A percentile compares a stretch with the other conserved stretches of the same genome.
These are phyloP conservation scores for Trametes versicolor DNA, from an alignment of 1,284 basidiomycete genomes.

Conservation along the genomic window DNA sequence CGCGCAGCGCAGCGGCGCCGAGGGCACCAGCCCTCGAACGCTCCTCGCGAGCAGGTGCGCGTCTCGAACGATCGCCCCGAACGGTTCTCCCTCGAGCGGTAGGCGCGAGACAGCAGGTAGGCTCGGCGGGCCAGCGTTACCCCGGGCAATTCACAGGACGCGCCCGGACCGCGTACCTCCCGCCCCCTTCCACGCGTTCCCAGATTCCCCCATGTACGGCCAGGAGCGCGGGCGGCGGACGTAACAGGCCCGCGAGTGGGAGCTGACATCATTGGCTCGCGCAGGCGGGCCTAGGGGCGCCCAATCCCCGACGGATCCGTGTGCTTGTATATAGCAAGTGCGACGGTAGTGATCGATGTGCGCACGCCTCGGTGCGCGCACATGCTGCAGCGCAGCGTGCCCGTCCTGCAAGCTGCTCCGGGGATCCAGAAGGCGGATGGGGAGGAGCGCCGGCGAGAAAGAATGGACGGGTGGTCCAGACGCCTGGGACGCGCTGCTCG, in stretches of 20 bases:
- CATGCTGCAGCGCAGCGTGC: neutral
- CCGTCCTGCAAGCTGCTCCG: neutral
- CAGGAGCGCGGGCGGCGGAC: neutral
- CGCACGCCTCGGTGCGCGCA: neutral
- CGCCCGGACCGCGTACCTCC: neutral
- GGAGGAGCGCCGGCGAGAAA: neutral
- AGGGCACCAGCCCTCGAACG: slow-evolving; percentile 1
- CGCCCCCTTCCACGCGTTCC: neutral
- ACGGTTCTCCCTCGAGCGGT: neutral
- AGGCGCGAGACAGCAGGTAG: neutral
- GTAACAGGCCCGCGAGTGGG: neutral
- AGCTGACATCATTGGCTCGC: slow-evolving; percentile 11
- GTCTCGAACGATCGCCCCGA: neutral
- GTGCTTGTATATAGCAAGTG: slow-evolving; percentile 2
- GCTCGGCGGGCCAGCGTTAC: slow-evolving; percentile 2
- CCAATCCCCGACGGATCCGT: slow-evolving; percentile 1
- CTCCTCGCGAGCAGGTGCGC: neutral
- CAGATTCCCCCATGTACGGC: neutral
- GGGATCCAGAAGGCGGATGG: neutral
- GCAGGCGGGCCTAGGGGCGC: neutral
- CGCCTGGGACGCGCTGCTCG: neutral
- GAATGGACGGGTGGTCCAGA: neutral
- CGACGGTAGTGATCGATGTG: slow-evolving; percentile 8
- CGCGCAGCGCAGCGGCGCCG: slow-evolving; percentile 1
- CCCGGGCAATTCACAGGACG: neutral